These are phyloP conservation scores for Crithidia thermophila DNA, from an alignment of 208 protist genomes.

Conservation along the genomic window DNA sequence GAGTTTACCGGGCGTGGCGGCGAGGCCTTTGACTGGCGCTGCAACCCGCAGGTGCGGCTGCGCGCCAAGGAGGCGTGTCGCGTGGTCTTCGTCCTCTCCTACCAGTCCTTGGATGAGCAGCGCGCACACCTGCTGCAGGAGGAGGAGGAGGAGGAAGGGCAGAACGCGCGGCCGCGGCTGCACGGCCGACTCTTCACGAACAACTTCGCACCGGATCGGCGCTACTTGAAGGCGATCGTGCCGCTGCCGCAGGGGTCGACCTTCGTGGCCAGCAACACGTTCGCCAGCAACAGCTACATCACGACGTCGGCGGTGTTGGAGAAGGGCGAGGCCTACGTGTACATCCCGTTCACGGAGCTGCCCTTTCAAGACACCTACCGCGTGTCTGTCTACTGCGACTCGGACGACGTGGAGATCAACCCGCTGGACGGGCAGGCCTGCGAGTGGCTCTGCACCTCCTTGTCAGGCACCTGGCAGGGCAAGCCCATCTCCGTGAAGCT, in stretches of 20 bases:
- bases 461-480: constrained; percentile 60
- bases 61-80: constrained; percentile 68
- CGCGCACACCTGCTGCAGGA: constrained; percentile 34
- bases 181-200: constrained; percentile 89
- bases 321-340: constrained; percentile 74
- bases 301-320: constrained; percentile 73
- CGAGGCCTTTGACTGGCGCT: constrained; percentile 90
- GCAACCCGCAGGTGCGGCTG: constrained; percentile 83
- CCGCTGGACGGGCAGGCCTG: constrained; percentile 44
- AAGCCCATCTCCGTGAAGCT: constrained; percentile 55
- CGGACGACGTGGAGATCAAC: constrained; percentile 66
- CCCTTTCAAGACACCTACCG: constrained; percentile 80
- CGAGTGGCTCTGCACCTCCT: constrained; percentile 75
- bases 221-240: constrained; percentile 86
- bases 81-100: constrained; percentile 87
- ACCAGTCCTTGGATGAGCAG: constrained; percentile 76
- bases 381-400: constrained; percentile 90
- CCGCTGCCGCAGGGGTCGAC: constrained; percentile 86
- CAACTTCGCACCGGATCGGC: constrained; percentile 70
- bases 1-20: constrained; percentile 84
- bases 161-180: constrained; percentile 75
- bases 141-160: constrained; percentile 75
- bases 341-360: constrained; percentile 88
- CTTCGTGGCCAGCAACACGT: constrained; percentile 88
- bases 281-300: constrained; percentile 89